Evolutionary conservation across 1,284 basidiomycete genomes (phyloP).

Genomic region (Hemileia vastatrix): DNA sequence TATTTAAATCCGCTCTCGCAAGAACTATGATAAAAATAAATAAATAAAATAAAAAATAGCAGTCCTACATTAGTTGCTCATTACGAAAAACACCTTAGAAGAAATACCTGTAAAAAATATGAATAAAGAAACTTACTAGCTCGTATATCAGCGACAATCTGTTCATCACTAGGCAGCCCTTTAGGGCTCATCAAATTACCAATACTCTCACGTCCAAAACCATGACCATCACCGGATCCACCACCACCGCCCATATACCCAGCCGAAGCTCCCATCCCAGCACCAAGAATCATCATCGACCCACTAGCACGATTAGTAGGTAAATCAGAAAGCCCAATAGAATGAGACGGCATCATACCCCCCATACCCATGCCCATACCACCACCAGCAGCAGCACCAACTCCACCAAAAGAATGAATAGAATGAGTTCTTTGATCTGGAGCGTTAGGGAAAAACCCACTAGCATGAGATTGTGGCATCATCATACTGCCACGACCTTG

Average conservation of each 20-base stretch:
- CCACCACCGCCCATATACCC: constrained; percentile 18
- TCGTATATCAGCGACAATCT: constrained; percentile 29
- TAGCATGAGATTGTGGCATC: constrained; percentile 4
- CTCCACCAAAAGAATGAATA: constrained; percentile 19
- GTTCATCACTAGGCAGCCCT: constrained; percentile 26
- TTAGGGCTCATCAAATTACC: not conserved
- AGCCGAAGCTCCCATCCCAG: not conserved
- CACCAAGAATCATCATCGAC: constrained; percentile 9
- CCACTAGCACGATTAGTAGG: too few relatives aligned
- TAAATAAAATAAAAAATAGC: not conserved
- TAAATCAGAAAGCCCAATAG: too few relatives aligned
- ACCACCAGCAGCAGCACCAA: not conserved
- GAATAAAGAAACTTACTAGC: constrained; percentile 15
- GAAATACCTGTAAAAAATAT: not conserved
- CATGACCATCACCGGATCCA: not conserved
- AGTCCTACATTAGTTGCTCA: not conserved
- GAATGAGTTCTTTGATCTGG: constrained; percentile 16
- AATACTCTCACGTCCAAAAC: not conserved
- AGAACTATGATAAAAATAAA: constrained; percentile 59
- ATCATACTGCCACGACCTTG: constrained; percentile 17
- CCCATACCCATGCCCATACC: constrained; percentile 8
- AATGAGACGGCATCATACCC: too few relatives aligned
- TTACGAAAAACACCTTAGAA: not conserved
- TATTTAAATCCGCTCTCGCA: constrained; percentile 67
- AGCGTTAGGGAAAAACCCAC: constrained; percentile 11